Base-by-base conservation (phyloP, 495 filamentous ascomycete species). In the Penicillium manginii region DNA sequence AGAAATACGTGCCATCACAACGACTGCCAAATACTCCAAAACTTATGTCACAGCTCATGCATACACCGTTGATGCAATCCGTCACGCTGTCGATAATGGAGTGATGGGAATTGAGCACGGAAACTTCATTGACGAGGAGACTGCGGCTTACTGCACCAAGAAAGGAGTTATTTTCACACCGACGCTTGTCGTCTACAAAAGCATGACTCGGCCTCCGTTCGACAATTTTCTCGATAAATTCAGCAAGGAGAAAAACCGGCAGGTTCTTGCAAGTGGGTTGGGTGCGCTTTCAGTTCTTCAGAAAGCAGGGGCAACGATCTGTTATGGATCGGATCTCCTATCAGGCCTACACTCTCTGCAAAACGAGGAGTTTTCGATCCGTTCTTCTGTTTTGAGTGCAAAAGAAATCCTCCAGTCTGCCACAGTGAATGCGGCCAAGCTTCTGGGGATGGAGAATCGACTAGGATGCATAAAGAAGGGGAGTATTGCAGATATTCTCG, bases 41-140 rank as follows among this genome's bases (percentile, higher is more conserved):
- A 83, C 78, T 0, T 83, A 78, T 51, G 82, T 83, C 14, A 84
- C 82, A 0, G 73, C 78, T 0, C 82, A 84, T 55, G 80, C 81
- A 0, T 83, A 84, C 55, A 82, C 76, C 2, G 60, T 73, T 3
- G 54, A 67, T 19, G 67, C 78, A 0, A 83, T 84, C 40, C 74
- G 71, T 0, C 78, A 79, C 52, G 80, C 78, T 0, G 63, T 84
- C 5, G 68, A 77, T 35, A 80, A 84, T 55, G 81, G 81, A 0
- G 80, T 81, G 1, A 68, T 40, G 21, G 79, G 81, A 1, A 83
- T 83, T 54, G 82, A 84, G 64, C 81, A 83, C 58, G 81, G 80
- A 0, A 83, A 82, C 58, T 63, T 83, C 18, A 68, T 83, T 26
- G 80, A 83, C 46, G 61, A 70, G 40, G 69, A 69, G 21, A 83